Base-by-base conservation (phyloP, 2,329 filamentous ascomycete species). In the Aspergillus latus region DNA sequence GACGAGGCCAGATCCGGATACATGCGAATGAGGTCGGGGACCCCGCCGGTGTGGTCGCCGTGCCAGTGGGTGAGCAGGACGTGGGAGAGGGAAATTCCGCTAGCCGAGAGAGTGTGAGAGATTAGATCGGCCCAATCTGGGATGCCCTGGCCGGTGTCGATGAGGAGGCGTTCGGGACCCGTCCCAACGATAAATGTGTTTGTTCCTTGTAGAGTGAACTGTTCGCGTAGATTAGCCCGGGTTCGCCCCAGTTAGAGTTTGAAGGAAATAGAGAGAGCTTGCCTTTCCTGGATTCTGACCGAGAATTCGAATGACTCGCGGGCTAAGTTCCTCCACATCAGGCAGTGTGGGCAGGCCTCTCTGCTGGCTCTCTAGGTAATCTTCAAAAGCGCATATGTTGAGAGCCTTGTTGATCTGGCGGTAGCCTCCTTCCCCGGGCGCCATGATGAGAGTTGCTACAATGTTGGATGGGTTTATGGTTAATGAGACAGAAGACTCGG, bases 1-100 rank as follows among this genome's bases (percentile, higher is more conserved):
- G 54, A 40, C 2, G 51, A 16, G 2, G 40, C n/a, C 6, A 74
- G 49, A n/a, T 66, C 9, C 2, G 71, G 68, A 43, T 72, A 68
- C 1, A 68, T 45, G 1, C 53, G 54, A 0, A 78, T n/a, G 1
- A 78, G 65, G 56, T 77, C 74, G 0, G 72, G 69, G 1, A 76
- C 72, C 1, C 76, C 76, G 3, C 73, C 74, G 2, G 74, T 73
- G 51, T 78, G 76, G 58, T 78, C 76, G 3, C 74, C 72, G 58
- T 78, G 76, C 74, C 74, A 78, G 56, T 78, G 76, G 1, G 76
- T 76, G 2, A 78, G 57, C 1, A 78, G 62, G 3, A 79, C 70
- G 53, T 79, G 74, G 0, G 74, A 76, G 0, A 83, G 50, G 0
- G 53, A 50, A 43, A 78, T 66, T 2, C 57, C 45, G 0, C 43